Conservation (phyloP, 257 asterid genomes). For the Solanum peruvianum region DNA sequence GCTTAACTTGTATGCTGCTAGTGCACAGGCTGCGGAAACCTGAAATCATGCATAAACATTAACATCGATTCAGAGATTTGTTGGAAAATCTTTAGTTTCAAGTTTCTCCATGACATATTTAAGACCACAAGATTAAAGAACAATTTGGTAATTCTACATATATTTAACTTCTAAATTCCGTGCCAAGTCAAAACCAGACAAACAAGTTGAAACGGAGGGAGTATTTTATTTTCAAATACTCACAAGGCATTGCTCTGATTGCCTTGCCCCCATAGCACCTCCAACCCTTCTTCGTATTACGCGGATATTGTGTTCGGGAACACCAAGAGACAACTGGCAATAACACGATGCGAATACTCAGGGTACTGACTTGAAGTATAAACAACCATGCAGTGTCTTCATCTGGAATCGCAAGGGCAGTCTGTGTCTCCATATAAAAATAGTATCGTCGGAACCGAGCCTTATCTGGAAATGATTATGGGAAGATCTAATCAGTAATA, state of each 20-base stretch:
- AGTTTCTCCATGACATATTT: background rate
- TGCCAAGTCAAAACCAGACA: background rate
- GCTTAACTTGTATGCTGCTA: conserved; percentile 63
- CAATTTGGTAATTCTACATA: background rate
- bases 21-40: conserved; percentile 73
- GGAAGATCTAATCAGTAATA: conserved; percentile 6
- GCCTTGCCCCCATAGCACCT: conserved; percentile 81
- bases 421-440: conserved; percentile 70
- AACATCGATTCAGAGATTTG: background rate
- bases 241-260: conserved; percentile 39
- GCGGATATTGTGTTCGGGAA: conserved; percentile 53
- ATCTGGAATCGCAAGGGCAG: conserved; percentile 75
- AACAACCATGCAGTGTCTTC: conserved; percentile 76
- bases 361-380: conserved; percentile 58
- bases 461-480: conserved; percentile 30
- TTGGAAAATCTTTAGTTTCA: background rate
- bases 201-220: background rate
- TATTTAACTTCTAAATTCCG: no score
- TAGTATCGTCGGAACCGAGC: conserved; percentile 56
- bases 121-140: background rate
- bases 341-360: conserved; percentile 34
- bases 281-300: conserved; percentile 73
- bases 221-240: conserved; percentile 10
- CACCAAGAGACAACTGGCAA: conserved; percentile 64
- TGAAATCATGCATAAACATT: conserved; percentile 5